Percentiles rank a stretch among this genome's conserved stretches.
Conservation (phyloP, 768 basidiomycete genomes). For the Suillus ampliporus region DNA sequence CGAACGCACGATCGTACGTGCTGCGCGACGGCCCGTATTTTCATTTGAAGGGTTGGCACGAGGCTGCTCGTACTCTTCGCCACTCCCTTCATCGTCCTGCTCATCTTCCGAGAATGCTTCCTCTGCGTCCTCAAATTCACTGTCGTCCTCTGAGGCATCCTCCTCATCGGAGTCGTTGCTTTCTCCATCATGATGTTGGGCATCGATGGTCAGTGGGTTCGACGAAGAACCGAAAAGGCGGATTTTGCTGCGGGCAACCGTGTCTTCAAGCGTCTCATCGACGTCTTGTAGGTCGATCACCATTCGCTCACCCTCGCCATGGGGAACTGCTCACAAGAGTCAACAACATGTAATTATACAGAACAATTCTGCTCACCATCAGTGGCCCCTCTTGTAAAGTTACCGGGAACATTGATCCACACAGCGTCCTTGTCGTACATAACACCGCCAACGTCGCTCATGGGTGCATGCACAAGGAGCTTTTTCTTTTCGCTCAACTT, state of each 20-base stretch:
- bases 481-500: constrained; percentile 97
- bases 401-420: constrained; percentile 97
- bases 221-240: constrained; percentile 84
- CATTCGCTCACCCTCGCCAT: constrained; percentile 97
- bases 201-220: constrained; percentile 58
- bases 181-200: constrained; percentile 40
- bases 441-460: constrained; percentile 98
- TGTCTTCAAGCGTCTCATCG: constrained; percentile 79
- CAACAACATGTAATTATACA: not conserved
- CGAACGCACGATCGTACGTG: constrained; percentile 47
- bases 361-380: constrained; percentile 52
- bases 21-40: constrained; percentile 57
- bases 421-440: constrained; percentile 99
- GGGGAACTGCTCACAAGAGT: constrained; percentile 53
- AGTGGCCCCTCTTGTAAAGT: constrained; percentile 79
- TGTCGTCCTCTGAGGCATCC: constrained; percentile 31
- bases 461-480: constrained; percentile 91
- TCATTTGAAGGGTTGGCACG: not conserved
- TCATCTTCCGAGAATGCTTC: constrained; percentile 36
- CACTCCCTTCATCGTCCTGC: constrained; percentile 14
- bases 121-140: constrained; percentile 31
- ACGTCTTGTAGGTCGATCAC: constrained; percentile 96
- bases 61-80: constrained; percentile 14
- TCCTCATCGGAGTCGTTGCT: constrained; percentile 43
- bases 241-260: constrained; percentile 81